These are phyloP conservation scores for Pythium guiyangense DNA, from an alignment of 352 stramenopile species.

Conservation along the genomic window DNA sequence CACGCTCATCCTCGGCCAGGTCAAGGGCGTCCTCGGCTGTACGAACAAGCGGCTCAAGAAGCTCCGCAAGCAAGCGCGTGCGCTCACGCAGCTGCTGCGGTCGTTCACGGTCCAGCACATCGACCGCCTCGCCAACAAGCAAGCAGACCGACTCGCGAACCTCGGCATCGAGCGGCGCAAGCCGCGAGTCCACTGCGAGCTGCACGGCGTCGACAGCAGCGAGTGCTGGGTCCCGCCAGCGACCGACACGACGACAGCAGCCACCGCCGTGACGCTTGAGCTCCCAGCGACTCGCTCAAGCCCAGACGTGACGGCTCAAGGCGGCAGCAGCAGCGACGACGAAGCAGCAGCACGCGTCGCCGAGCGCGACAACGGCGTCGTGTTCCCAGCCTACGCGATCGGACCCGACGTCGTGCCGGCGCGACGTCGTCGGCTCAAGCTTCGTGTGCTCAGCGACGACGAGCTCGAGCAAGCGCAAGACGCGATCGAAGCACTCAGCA, in stretches of 20 bases:
- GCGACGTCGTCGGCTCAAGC: too few relatives aligned
- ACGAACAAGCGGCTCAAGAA: too few relatives aligned
- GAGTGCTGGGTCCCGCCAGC: too few relatives aligned
- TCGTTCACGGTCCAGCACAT: conserved; percentile 4
- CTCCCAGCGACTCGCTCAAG: too few relatives aligned
- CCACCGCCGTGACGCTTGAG: too few relatives aligned
- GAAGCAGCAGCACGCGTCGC: conserved; percentile 1
- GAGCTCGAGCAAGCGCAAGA: too few relatives aligned
- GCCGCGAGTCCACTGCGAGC: background rate
- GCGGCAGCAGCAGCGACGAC: background rate
- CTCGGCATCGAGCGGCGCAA: conserved; percentile 5
- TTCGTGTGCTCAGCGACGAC: too few relatives aligned
- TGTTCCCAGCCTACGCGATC: conserved; percentile 1
- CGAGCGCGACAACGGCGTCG: conserved; percentile 4
- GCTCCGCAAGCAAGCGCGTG: conserved; percentile 6
- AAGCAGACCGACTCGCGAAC: conserved; percentile 13
- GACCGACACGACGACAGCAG: too few relatives aligned
- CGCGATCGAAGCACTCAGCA: too few relatives aligned
- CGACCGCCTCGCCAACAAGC: conserved; percentile 9
- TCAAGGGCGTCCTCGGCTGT: too few relatives aligned
- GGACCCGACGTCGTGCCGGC: too few relatives aligned
- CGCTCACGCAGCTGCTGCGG: background rate
- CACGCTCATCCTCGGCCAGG: conserved; percentile 4
- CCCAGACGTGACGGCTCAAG: too few relatives aligned
- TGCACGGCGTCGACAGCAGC: background rate